Conservation (phyloP, 2,329 filamentous ascomycete species). For the Monilinia laxa region DNA sequence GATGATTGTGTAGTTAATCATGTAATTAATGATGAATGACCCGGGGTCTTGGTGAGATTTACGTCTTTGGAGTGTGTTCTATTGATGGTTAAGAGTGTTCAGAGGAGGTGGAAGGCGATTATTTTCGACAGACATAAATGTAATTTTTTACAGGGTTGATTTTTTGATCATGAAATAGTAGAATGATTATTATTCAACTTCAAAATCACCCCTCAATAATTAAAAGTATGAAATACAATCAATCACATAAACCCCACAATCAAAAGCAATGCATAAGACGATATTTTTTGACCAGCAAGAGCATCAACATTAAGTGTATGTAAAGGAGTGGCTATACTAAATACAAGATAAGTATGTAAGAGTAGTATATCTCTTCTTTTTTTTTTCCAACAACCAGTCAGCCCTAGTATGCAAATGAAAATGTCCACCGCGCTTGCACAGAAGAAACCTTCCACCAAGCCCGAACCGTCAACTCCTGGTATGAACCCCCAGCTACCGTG, state of each 20-base stretch:
- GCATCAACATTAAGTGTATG: conserved; percentile 6
- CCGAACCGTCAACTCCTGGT: conserved; percentile 3
- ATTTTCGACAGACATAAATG: too few species aligned
- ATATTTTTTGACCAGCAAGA: conserved; percentile 16
- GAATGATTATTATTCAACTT: neutral
- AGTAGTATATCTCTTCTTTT: conserved; percentile 20
- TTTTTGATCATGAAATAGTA: neutral
- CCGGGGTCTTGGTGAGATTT: too few species aligned
- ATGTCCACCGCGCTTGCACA: conserved; percentile 1
- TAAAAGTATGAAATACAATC: neutral
- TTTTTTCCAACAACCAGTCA: conserved; percentile 17
- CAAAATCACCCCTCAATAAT: neutral
- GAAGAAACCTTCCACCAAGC: neutral
- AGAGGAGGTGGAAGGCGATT: too few species aligned
- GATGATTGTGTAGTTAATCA: too few species aligned
- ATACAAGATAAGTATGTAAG: conserved; percentile 6
- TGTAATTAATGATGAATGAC: too few species aligned
- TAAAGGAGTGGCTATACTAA: conserved; percentile 19
- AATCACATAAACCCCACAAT: conserved; percentile 2
- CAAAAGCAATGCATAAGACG: neutral
- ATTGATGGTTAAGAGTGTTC: too few species aligned
- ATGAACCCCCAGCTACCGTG: neutral
- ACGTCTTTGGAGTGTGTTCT: too few species aligned
- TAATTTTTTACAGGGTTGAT: too few species aligned
- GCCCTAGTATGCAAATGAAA: conserved; percentile 9